A percentile compares a stretch with the other conserved stretches of the same genome.
phyloP scores from a whole-genome alignment of 495 filamentous ascomycete genomes.

The Xylaria nigripes region DNA sequence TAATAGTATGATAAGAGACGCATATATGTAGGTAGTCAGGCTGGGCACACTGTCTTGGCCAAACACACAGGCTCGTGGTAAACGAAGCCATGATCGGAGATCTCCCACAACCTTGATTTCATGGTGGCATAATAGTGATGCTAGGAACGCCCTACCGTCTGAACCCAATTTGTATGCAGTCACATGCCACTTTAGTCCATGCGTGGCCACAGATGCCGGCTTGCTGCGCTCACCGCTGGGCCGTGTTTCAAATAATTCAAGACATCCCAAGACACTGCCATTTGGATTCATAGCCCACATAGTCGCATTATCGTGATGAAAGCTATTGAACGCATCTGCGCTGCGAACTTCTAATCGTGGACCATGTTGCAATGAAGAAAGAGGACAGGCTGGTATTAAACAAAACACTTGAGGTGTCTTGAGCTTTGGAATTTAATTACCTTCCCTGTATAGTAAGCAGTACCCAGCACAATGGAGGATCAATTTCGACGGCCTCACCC shows the following conservation, averaged over 20 bases:
- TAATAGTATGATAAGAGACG: too few species aligned
- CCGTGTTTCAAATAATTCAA: neutral
- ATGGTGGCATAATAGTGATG: neutral
- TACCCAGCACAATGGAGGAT: neutral
- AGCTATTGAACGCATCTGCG: neutral
- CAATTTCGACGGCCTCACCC: slow-evolving; percentile 1
- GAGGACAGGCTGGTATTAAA: neutral
- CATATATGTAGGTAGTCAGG: too few species aligned
- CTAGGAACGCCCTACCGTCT: neutral
- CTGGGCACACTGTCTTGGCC: too few species aligned
- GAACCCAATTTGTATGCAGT: neutral
- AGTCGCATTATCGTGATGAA: too few species aligned
- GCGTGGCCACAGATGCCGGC: neutral
- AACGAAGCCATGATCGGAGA: neutral
- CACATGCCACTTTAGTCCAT: neutral
- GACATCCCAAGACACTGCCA: too few species aligned
- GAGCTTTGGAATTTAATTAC: neutral
- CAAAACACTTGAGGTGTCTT: neutral
- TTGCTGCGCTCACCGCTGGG: neutral
- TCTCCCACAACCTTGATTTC: neutral
- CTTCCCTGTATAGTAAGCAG: neutral
- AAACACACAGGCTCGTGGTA: too few species aligned
- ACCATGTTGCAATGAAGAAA: neutral
- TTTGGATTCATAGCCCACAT: too few species aligned
- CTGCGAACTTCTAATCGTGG: neutral